Percentiles rank a stretch among this genome's conserved stretches.
phyloP scores from a whole-genome alignment of 2,329 filamentous ascomycete genomes.

The Trichoderma sp. region DNA sequence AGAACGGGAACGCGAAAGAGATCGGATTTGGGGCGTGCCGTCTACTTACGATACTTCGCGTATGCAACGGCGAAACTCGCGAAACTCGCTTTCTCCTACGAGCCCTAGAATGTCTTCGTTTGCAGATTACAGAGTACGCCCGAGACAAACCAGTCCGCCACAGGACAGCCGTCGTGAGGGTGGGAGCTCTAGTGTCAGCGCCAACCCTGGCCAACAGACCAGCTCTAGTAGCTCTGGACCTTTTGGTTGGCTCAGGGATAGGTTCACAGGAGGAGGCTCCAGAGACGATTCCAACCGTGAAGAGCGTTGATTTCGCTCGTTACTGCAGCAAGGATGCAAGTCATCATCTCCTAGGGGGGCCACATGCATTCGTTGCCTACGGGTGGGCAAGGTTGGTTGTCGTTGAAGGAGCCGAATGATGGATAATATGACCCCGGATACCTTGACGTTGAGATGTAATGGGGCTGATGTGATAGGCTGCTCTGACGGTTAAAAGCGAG shows the following conservation, averaged over 20 bases:
- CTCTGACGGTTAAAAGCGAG: neutral
- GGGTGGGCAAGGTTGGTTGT: neutral
- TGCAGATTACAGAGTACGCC: slow-evolving; percentile 32
- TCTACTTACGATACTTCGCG: slow-evolving; percentile 35
- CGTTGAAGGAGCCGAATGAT: neutral
- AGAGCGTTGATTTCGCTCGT: slow-evolving; percentile 16
- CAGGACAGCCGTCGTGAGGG: slow-evolving; percentile 33
- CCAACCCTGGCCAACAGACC: slow-evolving; percentile 33
- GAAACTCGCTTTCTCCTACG: slow-evolving; percentile 40
- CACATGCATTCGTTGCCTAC: neutral
- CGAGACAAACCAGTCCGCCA: slow-evolving; percentile 40
- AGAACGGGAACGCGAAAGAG: slow-evolving; percentile 28
- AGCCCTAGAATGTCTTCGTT: slow-evolving; percentile 32
- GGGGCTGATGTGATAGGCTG: neutral
- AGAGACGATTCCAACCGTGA: slow-evolving; percentile 30
- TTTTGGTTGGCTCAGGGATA: slow-evolving; percentile 44
- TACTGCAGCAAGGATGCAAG: neutral
- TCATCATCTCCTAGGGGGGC: neutral
- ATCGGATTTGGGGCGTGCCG: slow-evolving; percentile 25
- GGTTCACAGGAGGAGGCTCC: slow-evolving; percentile 34
- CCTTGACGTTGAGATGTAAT: neutral
- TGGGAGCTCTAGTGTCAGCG: slow-evolving; percentile 27
- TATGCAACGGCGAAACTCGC: slow-evolving; percentile 37
- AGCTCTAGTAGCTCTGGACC: slow-evolving; percentile 37
- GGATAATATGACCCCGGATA: neutral